Conservation (phyloP, 2,329 filamentous ascomycete species). For the Dactylellina cionopaga region DNA sequence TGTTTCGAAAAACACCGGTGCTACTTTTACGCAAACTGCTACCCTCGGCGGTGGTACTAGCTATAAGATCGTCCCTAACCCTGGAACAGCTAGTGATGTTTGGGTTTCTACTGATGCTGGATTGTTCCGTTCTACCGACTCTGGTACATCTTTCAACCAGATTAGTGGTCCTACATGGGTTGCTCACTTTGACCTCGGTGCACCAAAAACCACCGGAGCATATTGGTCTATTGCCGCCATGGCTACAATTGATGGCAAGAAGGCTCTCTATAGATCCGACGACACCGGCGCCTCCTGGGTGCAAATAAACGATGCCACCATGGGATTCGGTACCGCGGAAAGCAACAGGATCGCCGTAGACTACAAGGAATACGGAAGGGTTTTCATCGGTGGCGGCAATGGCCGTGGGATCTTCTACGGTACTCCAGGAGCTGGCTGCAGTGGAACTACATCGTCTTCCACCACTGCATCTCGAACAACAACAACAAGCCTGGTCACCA, state of each 20-base stretch:
- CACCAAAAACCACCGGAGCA: constrained; percentile 51
- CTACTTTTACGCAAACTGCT: constrained; percentile 63
- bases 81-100: constrained; percentile 70
- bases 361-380: constrained; percentile 52
- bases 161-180: constrained; percentile 54
- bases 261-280: constrained; percentile 54
- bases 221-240: constrained; percentile 55
- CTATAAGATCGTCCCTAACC: constrained; percentile 70
- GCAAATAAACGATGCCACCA: constrained; percentile 54
- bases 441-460: background rate
- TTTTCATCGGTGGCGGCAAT: constrained; percentile 54
- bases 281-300: constrained; percentile 52
- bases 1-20: constrained; percentile 65
- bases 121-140: constrained; percentile 68
- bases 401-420: constrained; percentile 55
- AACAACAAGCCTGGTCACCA: constrained; percentile 8
- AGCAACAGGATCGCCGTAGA: constrained; percentile 53
- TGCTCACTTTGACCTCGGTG: constrained; percentile 54
- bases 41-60: constrained; percentile 58
- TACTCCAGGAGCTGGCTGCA: constrained; percentile 30
- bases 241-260: constrained; percentile 53
- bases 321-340: constrained; percentile 55
- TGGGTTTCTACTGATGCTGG: constrained; percentile 69
- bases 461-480: constrained; percentile 20
- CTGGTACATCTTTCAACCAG: constrained; percentile 64